Conservation (phyloP, 2,329 filamentous ascomycete species). For the Pseudogymnoascus sp. region DNA sequence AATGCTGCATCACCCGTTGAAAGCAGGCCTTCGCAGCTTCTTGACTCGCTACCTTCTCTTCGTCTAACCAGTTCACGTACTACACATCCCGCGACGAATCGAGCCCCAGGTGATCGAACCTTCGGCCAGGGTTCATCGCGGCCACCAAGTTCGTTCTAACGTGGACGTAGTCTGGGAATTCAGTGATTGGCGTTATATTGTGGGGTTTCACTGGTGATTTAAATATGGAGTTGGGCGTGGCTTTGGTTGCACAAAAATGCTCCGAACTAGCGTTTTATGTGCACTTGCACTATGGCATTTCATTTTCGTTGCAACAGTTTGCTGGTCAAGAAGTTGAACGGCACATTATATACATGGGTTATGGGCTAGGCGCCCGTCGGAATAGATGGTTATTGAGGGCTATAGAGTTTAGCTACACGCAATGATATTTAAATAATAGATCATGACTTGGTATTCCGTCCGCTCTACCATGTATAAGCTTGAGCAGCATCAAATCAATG, state of each 20-base stretch:
- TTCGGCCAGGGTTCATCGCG: background rate
- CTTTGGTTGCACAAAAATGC: background rate
- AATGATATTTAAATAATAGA: slow-evolving; percentile 9
- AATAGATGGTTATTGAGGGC: background rate
- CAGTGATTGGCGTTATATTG: background rate
- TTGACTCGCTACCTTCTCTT: background rate
- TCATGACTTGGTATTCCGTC: too few species aligned
- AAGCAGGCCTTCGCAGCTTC: background rate
- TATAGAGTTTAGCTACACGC: slow-evolving; percentile 3
- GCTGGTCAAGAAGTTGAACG: slow-evolving; percentile 5
- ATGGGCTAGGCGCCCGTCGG: background rate
- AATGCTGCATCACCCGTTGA: background rate
- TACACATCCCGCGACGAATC: background rate
- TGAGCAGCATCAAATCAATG: too few species aligned
- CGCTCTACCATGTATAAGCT: too few species aligned
- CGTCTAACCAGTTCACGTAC: background rate
- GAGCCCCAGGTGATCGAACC: background rate
- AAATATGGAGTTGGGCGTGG: slow-evolving; percentile 4
- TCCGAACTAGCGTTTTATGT: background rate
- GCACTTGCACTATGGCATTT: background rate
- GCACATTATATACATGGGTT: background rate
- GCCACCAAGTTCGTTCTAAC: background rate
- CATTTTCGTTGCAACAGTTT: slow-evolving; percentile 5
- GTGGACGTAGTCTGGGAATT: background rate
- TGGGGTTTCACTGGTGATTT: background rate